Evolutionary conservation across 352 stramenopile genomes (phyloP).

Genomic region (Phytophthora cryptogea): DNA sequence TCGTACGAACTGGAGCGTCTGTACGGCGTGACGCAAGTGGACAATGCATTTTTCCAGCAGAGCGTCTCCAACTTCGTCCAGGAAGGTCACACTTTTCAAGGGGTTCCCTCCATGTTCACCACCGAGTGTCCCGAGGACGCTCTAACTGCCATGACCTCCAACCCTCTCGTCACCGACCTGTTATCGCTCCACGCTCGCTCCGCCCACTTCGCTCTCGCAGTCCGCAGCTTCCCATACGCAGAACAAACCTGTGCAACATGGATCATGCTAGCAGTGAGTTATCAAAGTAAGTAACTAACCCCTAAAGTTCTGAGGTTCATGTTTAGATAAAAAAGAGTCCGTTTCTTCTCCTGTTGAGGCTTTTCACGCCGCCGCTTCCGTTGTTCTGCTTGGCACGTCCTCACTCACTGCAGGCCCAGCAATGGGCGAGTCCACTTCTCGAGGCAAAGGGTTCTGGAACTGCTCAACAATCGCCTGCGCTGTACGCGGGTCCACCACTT

Average conservation of each 20-base stretch:
- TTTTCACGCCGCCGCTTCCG: conserved; percentile 37
- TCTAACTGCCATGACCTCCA: conserved; percentile 43
- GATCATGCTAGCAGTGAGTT: conserved; percentile 86
- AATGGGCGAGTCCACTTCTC: conserved; percentile 32
- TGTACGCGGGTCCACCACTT: conserved; percentile 59
- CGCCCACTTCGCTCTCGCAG: conserved; percentile 72
- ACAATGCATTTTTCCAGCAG: conserved; percentile 86
- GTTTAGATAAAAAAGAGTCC: conserved; percentile 15
- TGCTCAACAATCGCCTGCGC: conserved; percentile 30
- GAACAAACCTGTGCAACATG: conserved; percentile 71
- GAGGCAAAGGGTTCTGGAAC: conserved; percentile 35
- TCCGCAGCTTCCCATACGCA: conserved; percentile 81
- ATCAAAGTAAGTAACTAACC: conserved; percentile 42
- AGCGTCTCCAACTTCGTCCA: conserved; percentile 80
- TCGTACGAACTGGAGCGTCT: conserved; percentile 88
- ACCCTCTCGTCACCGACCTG: conserved; percentile 61
- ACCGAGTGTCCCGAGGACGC: conserved; percentile 38
- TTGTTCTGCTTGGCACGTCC: conserved; percentile 51
- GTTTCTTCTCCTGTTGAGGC: conserved; percentile 5
- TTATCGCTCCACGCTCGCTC: conserved; percentile 61
- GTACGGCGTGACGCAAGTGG: conserved; percentile 61
- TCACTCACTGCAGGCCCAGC: conserved; percentile 16
- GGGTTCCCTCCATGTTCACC: conserved; percentile 75
- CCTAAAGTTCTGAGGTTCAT: not conserved
- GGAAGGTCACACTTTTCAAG: conserved; percentile 86